Evolutionary conservation across 306 rosid genomes (phyloP).

Genomic region (Pterocarpus macrocarpus): DNA sequence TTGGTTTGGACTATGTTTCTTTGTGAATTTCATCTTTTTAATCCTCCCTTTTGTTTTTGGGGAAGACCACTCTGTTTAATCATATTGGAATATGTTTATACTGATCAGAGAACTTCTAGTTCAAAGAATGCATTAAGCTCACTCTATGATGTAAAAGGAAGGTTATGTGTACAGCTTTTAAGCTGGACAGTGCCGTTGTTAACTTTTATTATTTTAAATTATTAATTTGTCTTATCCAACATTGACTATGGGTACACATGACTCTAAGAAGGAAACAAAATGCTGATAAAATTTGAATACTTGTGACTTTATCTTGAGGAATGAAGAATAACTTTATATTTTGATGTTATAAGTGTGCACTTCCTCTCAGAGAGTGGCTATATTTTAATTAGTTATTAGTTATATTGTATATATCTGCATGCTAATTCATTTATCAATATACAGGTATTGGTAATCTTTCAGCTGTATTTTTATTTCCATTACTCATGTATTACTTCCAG

Average conservation of each 20-base stretch:
- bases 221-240: neutral
- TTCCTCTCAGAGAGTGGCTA: slow-evolving; percentile 34
- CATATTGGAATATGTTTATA: neutral
- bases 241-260: slow-evolving; percentile 14
- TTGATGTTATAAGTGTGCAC: slow-evolving; percentile 14
- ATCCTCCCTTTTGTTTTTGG: neutral
- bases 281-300: slow-evolving; percentile 7
- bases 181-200: neutral
- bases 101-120: slow-evolving; percentile 6
- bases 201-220: slow-evolving; percentile 11
- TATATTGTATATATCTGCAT: slow-evolving; percentile 25
- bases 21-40: slow-evolving; percentile 1
- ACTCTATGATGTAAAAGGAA: slow-evolving; percentile 3
- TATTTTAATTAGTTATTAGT: slow-evolving; percentile 22
- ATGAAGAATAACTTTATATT: neutral
- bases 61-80: neutral
- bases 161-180: neutral
- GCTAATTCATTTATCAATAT: slow-evolving; percentile 49
- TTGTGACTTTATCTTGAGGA: slow-evolving; percentile 20
- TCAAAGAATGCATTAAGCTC: neutral
- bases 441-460: slow-evolving; percentile 90
- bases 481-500: slow-evolving; percentile 75
- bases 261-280: slow-evolving; percentile 16
- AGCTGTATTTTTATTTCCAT: slow-evolving; percentile 80
- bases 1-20: slow-evolving; percentile 28